These are phyloP conservation scores for Penicillium sp. DNA, from an alignment of 2,329 filamentous ascomycete species.

Conservation along the genomic window DNA sequence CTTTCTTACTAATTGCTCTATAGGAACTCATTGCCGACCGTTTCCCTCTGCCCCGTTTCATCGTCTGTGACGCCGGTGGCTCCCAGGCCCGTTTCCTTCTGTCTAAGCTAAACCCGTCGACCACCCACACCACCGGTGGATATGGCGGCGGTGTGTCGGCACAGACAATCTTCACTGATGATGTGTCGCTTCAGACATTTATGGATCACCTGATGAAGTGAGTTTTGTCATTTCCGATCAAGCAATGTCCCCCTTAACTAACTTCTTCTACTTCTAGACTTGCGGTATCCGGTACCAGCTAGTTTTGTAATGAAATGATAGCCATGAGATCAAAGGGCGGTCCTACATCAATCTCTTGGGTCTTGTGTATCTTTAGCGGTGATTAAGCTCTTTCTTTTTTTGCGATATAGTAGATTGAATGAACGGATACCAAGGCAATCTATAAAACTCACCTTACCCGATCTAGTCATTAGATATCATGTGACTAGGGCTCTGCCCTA, in stretches of 20 bases:
- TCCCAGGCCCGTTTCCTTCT: constrained; percentile 96
- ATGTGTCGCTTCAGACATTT: constrained; percentile 95
- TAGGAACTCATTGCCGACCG: constrained; percentile 94
- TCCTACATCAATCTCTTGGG: constrained; percentile 27
- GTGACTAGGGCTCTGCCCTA: constrained; percentile 12
- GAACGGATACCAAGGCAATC: constrained; percentile 21
- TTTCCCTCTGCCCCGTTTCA: constrained; percentile 96
- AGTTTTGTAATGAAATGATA: constrained; percentile 30
- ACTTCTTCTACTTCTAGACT: constrained; percentile 35
- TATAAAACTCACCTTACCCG: constrained; percentile 1
- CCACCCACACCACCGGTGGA: constrained; percentile 86
- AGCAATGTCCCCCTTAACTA: constrained; percentile 18
- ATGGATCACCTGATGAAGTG: constrained; percentile 99
- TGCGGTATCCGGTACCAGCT: constrained; percentile 49
- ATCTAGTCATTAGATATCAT: constrained; percentile 7
- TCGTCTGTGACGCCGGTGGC: constrained; percentile 96
- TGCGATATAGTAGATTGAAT: constrained; percentile 32
- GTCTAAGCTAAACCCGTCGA: constrained; percentile 95
- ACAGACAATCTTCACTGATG: constrained; percentile 98
- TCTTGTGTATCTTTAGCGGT: constrained; percentile 43
- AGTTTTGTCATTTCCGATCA: constrained; percentile 33
- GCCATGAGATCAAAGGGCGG: constrained; percentile 33
- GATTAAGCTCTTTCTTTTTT: constrained; percentile 26
- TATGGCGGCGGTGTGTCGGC: constrained; percentile 87
- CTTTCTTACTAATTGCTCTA: constrained; percentile 8